These are phyloP conservation scores for Abrus precatorius DNA, from an alignment of 306 rosid species.

Conservation along the genomic window DNA sequence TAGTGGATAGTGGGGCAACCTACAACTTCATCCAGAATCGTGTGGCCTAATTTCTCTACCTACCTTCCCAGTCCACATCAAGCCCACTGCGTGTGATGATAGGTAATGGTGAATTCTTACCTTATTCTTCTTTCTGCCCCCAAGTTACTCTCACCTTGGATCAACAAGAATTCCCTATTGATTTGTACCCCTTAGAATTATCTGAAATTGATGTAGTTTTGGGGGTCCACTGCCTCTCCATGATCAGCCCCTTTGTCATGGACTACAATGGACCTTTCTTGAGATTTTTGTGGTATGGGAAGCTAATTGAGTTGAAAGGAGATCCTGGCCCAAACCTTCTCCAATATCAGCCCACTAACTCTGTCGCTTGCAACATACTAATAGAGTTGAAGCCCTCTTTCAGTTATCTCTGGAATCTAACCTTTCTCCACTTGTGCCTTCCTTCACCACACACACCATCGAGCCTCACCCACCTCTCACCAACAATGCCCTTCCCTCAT, in stretches of 20 bases:
- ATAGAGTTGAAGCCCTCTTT: not conserved
- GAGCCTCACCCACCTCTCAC: too few relatives aligned
- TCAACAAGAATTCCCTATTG: not conserved
- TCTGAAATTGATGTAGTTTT: not conserved
- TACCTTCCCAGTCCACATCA: too few relatives aligned
- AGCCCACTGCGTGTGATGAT: too few relatives aligned
- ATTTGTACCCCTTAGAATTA: not conserved
- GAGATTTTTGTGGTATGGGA: not conserved
- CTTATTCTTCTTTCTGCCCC: not conserved
- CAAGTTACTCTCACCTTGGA: not conserved
- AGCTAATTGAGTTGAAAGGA: not conserved
- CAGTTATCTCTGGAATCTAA: not conserved
- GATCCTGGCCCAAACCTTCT: not conserved
- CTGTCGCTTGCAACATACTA: not conserved
- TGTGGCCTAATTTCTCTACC: not conserved
- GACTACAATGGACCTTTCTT: not conserved
- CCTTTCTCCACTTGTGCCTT: not conserved
- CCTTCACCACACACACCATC: not conserved
- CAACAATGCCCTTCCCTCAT: too few relatives aligned
- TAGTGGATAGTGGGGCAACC: not conserved
- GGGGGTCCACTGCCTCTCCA: not conserved
- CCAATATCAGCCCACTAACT: not conserved
- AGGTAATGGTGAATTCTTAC: too few relatives aligned
- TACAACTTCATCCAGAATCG: not conserved
- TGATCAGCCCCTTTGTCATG: not conserved